Evolutionary conservation across 805 yeast genomes (phyloP).

Genomic region (Metschnikowia hibisci): DNA sequence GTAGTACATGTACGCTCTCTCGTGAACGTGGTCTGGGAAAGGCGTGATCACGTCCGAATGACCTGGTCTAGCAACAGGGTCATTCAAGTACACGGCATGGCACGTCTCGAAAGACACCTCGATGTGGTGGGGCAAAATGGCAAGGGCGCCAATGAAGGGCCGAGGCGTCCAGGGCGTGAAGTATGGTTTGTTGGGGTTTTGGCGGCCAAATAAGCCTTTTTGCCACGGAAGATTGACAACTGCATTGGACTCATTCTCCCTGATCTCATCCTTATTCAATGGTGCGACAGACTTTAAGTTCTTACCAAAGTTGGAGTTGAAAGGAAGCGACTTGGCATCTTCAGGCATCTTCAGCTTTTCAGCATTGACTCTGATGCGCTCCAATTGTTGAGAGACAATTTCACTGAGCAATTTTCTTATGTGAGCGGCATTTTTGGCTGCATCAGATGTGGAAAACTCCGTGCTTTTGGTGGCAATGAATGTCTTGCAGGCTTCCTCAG

Average conservation of each 20-base stretch:
- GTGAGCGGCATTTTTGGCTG: constrained; percentile 29
- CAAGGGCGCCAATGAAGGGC: constrained; percentile 88
- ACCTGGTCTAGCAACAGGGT: constrained; percentile 96
- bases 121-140: constrained; percentile 86
- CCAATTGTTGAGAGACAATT: constrained; percentile 32
- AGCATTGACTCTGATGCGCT: constrained; percentile 28
- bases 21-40: constrained; percentile 74
- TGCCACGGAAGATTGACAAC: constrained; percentile 76
- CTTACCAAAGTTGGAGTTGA: constrained; percentile 24
- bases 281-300: constrained; percentile 31
- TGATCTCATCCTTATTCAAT: constrained; percentile 41
- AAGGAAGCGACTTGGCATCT: constrained; percentile 25
- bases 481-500: constrained; percentile 20
- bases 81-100: constrained; percentile 94
- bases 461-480: constrained; percentile 32
- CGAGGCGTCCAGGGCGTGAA: constrained; percentile 98
- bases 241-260: constrained; percentile 49
- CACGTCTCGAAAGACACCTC: constrained; percentile 89
- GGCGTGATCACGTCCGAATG: constrained; percentile 95
- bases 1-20: constrained; percentile 94
- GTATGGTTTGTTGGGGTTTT: constrained; percentile 71
- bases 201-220: constrained; percentile 69
- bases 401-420: constrained; percentile 37
- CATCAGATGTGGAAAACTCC: constrained; percentile 29
- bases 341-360: constrained; percentile 28